Conservation (phyloP, 169 alveolate genomes). For the Cryptosporidium viatorum region DNA sequence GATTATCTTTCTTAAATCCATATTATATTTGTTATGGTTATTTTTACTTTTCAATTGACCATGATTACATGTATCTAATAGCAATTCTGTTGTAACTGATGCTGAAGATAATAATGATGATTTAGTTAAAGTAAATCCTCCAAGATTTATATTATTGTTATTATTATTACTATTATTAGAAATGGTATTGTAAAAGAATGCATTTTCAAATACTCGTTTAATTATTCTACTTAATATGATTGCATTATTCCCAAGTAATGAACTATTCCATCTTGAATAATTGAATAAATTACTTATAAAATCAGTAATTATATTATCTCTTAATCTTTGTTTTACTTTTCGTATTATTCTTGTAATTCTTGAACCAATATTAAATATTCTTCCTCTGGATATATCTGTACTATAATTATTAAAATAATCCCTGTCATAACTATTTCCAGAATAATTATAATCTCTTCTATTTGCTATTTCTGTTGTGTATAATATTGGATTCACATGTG, state of each 20-base stretch:
- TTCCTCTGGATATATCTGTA: neutral
- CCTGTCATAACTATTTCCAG: neutral
- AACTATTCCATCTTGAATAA: slow-evolving; percentile 47
- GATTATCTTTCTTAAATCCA: neutral
- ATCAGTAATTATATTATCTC: neutral
- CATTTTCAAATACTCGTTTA: slow-evolving; percentile 21
- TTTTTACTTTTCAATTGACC: neutral
- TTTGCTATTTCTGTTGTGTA: slow-evolving; percentile 30
- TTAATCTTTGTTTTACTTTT: neutral
- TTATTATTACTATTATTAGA: neutral
- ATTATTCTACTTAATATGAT: neutral
- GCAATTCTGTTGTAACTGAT: slow-evolving; percentile 26
- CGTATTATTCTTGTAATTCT: neutral
- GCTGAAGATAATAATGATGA: slow-evolving; percentile 1
- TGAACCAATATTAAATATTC: neutral
- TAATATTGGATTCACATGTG: slow-evolving; percentile 43
- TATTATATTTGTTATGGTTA: neutral
- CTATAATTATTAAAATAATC: neutral
- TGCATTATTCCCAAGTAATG: slow-evolving; percentile 32
- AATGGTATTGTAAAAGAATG: neutral
- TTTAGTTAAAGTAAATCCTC: neutral
- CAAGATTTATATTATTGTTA: neutral
- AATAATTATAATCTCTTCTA: neutral
- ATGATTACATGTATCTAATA: neutral
- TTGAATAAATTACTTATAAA: neutral